Evolutionary conservation across 2,329 filamentous ascomycete genomes (phyloP).

Genomic region (Xylariales sp.): DNA sequence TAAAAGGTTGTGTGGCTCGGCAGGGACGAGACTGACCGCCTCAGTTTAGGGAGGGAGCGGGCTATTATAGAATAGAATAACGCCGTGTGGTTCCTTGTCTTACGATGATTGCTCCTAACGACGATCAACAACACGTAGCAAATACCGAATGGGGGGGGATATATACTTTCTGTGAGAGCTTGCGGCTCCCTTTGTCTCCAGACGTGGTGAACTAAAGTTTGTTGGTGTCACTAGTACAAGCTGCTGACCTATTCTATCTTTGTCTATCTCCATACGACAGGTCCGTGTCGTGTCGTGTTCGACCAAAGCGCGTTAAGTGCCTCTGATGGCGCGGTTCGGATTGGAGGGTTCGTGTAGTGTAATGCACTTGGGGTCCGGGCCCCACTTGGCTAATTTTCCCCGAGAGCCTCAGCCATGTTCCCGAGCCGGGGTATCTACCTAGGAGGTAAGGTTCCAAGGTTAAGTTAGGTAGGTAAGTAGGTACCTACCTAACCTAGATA

Average conservation of each 20-base stretch:
- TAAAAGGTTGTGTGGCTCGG: no score
- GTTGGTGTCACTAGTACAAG: not conserved
- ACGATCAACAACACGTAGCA: not conserved
- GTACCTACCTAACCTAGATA: no score
- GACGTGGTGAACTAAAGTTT: slow-evolving; percentile 3
- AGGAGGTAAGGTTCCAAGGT: not conserved
- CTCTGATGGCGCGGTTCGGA: slow-evolving; percentile 11
- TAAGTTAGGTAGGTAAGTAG: not conserved
- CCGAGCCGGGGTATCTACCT: slow-evolving; percentile 10
- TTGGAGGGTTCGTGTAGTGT: slow-evolving; percentile 1
- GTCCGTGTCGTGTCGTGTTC: no score
- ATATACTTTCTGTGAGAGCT: not conserved
- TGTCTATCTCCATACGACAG: no score
- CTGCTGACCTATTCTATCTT: no score
- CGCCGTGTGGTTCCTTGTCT: not conserved
- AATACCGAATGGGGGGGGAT: not conserved
- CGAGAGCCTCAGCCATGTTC: slow-evolving; percentile 27
- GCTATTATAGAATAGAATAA: no score
- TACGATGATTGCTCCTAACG: not conserved
- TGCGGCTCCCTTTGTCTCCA: not conserved
- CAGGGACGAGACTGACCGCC: no score
- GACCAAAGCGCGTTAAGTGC: slow-evolving; percentile 35
- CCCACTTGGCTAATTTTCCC: slow-evolving; percentile 23
- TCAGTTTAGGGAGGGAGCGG: no score
- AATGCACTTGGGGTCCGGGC: not conserved